A percentile compares a stretch with the other conserved stretches of the same genome.
These are phyloP conservation scores for Lepraria neglecta DNA, from an alignment of 495 filamentous ascomycete species.

Conservation along the genomic window DNA sequence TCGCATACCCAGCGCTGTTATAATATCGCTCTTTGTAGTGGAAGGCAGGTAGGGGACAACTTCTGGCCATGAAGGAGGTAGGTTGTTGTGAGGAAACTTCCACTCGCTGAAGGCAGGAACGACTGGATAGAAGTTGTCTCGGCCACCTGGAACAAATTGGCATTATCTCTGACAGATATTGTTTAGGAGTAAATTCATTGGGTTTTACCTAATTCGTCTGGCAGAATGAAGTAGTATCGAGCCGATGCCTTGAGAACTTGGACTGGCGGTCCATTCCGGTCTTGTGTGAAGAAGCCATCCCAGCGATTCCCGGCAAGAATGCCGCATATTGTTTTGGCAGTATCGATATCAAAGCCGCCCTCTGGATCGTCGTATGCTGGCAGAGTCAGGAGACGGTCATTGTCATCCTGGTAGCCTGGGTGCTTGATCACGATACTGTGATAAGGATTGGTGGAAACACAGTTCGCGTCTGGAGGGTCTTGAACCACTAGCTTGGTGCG, in stretches of 20 bases:
- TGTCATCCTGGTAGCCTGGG: conserved; percentile 32
- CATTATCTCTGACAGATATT: neutral
- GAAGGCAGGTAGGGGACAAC: neutral
- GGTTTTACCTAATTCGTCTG: neutral
- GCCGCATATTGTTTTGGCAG: conserved; percentile 14
- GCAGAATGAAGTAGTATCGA: conserved; percentile 16
- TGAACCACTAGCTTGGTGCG: conserved; percentile 2
- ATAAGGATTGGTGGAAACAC: conserved; percentile 1
- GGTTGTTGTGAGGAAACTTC: conserved; percentile 20
- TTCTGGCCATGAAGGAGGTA: conserved; percentile 12
- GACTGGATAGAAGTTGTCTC: conserved; percentile 13
- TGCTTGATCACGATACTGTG: conserved; percentile 14
- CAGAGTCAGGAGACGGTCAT: conserved; percentile 14
- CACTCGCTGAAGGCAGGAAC: conserved; percentile 23
- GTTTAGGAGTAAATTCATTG: neutral
- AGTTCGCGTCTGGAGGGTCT: conserved; percentile 3
- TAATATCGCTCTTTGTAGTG: neutral
- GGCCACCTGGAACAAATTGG: neutral
- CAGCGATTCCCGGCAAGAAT: conserved; percentile 19
- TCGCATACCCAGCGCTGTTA: conserved; percentile 1
- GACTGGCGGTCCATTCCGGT: conserved; percentile 12
- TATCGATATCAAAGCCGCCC: conserved; percentile 16
- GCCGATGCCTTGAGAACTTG: conserved; percentile 1
- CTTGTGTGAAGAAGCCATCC: conserved; percentile 20
- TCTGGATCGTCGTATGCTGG: conserved; percentile 15